Conservation (phyloP, 352 stramenopile genomes). For the Globisporangium cederbergense region DNA sequence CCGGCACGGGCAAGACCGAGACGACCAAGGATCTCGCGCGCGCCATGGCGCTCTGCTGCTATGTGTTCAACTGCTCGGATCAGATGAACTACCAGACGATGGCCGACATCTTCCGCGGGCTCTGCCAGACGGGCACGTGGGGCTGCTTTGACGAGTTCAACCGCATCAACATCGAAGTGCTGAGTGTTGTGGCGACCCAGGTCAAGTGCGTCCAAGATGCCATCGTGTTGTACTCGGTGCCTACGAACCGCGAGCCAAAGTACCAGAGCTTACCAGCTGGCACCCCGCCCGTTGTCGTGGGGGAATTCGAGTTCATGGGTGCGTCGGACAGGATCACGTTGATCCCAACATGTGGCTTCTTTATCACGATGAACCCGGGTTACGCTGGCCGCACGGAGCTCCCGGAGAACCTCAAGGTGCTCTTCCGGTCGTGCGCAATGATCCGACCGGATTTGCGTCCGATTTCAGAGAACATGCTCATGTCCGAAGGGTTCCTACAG, state of each 20-base stretch:
- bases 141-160: conserved; percentile 90
- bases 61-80: conserved; percentile 89
- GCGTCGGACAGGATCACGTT: conserved; percentile 81
- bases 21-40: conserved; percentile 85
- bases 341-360: conserved; percentile 90
- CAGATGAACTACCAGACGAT: conserved; percentile 91
- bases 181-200: conserved; percentile 83
- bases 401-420: conserved; percentile 88
- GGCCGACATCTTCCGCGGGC: conserved; percentile 83
- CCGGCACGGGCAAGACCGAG: conserved; percentile 90
- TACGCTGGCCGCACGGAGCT: conserved; percentile 88
- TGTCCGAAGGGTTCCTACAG: conserved; percentile 87
- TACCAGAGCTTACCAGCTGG: conserved; percentile 92
- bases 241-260: conserved; percentile 92
- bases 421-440: conserved; percentile 92
- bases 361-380: conserved; percentile 95
- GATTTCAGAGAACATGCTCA: conserved; percentile 90
- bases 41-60: conserved; percentile 84
- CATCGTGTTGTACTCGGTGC: conserved; percentile 87
- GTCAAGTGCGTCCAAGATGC: conserved; percentile 86
- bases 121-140: conserved; percentile 85
- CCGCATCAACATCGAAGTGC: conserved; percentile 86
- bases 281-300: conserved; percentile 89
- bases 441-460: conserved; percentile 93
- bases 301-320: conserved; percentile 88